Evolutionary conservation across 768 basidiomycete genomes (phyloP), one percentile per base, ranked within the genome.

Genomic region (Rhizopogon sp.): DNA sequence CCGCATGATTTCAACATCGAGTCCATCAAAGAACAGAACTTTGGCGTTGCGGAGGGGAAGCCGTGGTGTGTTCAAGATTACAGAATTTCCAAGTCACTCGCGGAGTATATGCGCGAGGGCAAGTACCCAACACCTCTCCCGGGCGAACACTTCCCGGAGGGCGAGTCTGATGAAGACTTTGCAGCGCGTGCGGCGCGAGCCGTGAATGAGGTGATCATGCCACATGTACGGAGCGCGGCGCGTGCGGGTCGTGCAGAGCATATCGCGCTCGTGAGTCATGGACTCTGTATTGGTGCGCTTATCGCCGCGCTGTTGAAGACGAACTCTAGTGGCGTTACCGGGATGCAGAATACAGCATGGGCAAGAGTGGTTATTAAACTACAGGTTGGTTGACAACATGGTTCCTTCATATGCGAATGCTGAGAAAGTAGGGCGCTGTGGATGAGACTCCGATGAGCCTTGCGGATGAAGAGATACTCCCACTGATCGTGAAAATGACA

Each of bases 261-360:
- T 57, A 65, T 90, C 25, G 87, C 82, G 1, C 61, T 91, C 39
- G 83, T 90, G 45, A 89, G 88, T 68, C 90, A 93, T 66, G 88
- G 90, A 0, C 60, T 88, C 20, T 84, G 83, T 66, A 85, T 91
- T 43, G 72, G 70, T 28, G 83, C 86, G 67, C 68, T 87, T 13
- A 64, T 88, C 4, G 72, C 74, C 22, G 77, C 78, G 28, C 65
- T 90, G 43, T 58, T 82, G 54, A 74, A 68, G 59, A 71, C 74
- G 58, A 72, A 75, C 57, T 68, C 62, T 39, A 74, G 70, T 1
- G 62, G 63, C 45, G n/a, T 33, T 55, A 70, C 70, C 52, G 82
- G 84, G 20, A 72, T 90, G 61, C 62, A 68, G 57, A 91, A 90
- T 58, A 90, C 88, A 0, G 88, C 76, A 5, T 90, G 87, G 87